Evolutionary conservation across 129 eudicot genomes (phyloP).

Genomic region (Chrysanthemum makinoi): DNA sequence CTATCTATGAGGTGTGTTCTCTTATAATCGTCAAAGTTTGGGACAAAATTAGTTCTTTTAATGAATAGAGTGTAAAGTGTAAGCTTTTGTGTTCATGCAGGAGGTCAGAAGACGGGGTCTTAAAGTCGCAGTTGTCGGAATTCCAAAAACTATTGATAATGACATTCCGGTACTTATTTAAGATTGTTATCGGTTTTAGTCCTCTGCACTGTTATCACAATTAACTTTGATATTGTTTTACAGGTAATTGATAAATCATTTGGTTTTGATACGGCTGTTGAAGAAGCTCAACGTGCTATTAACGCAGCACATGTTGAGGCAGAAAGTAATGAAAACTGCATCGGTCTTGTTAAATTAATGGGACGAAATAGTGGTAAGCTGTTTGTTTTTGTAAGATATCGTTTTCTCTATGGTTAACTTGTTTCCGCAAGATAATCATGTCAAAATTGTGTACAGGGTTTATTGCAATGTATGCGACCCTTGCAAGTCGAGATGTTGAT

Average conservation of each 20-base stretch:
- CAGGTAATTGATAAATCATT: conserved; percentile 92
- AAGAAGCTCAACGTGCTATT: conserved; percentile 98
- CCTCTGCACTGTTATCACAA: not conserved
- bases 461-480: conserved; percentile 98
- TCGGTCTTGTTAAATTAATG: conserved; percentile 96
- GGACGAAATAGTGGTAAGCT: conserved; percentile 89
- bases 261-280: conserved; percentile 97
- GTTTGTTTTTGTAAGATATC: not conserved
- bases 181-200: conserved; percentile 5
- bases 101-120: conserved; percentile 87
- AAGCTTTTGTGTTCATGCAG: conserved; percentile 33
- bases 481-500: conserved; percentile 97
- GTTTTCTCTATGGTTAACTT: not conserved
- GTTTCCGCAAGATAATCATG: not conserved
- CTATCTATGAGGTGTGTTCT: conserved; percentile 68
- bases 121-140: conserved; percentile 79
- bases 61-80: not conserved
- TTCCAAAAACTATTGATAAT: conserved; percentile 94
- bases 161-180: conserved; percentile 75
- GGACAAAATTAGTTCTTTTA: conserved; percentile 2
- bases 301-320: conserved; percentile 97
- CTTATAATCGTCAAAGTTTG: not conserved
- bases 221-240: conserved; percentile 4
- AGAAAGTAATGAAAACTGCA: conserved; percentile 79
- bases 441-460: conserved; percentile 55